Evolutionary conservation across 192 early-diverging fungal genomes (phyloP).

Genomic region (Coemansia sp.): DNA sequence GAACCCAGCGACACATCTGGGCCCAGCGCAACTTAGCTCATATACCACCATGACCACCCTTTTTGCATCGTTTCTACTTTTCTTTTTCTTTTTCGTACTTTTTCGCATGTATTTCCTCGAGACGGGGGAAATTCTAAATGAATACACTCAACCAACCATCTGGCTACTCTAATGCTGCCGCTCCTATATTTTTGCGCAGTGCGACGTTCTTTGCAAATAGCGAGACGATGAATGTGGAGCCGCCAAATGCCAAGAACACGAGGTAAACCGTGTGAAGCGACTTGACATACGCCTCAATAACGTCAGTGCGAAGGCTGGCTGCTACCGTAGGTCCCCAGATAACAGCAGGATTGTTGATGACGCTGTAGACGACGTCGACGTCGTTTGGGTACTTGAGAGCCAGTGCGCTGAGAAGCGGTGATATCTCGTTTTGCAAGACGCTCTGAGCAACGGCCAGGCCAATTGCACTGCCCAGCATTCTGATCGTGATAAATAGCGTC

Average conservation of each 20-base stretch:
- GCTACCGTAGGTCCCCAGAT: slow-evolving; percentile 34
- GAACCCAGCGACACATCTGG: neutral
- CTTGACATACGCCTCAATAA: slow-evolving; percentile 61
- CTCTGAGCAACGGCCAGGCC: slow-evolving; percentile 40
- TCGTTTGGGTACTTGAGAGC: slow-evolving; percentile 49
- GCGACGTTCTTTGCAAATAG: slow-evolving; percentile 57
- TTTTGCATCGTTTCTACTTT: neutral
- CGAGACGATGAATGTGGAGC: slow-evolving; percentile 53
- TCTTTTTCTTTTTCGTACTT: neutral
- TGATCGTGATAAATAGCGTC: slow-evolving; percentile 42
- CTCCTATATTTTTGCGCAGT: slow-evolving; percentile 37
- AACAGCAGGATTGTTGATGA: slow-evolving; percentile 34
- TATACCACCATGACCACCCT: neutral
- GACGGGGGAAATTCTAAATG: slow-evolving; percentile 34
- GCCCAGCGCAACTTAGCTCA: neutral
- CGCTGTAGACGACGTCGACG: slow-evolving; percentile 35
- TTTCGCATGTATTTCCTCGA: slow-evolving; percentile 23
- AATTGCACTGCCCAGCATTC: slow-evolving; percentile 45
- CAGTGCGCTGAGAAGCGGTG: slow-evolving; percentile 9
- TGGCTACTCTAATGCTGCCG: slow-evolving; percentile 13
- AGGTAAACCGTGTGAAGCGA: slow-evolving; percentile 58
- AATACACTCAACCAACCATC: neutral
- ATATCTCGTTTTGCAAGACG: slow-evolving; percentile 41
- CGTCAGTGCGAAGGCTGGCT: slow-evolving; percentile 24
- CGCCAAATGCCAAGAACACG: slow-evolving; percentile 59